Evolutionary conservation across 805 yeast genomes (phyloP), one percentile per base, ranked within the genome.

Genomic region (Cyberlindnera galapagoensis): DNA sequence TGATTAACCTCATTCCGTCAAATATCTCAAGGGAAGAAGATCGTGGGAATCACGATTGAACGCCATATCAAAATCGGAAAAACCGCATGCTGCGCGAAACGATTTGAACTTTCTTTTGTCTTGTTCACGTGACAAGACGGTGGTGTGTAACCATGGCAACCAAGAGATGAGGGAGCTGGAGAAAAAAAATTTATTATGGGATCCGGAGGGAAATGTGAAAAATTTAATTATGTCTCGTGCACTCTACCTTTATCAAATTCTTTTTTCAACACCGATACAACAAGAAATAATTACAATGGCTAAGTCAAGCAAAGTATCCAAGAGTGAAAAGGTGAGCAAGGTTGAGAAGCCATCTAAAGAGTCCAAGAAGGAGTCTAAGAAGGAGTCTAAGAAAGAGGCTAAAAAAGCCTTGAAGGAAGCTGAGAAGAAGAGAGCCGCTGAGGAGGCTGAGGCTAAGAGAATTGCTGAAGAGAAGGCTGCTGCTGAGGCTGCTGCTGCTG

Each of bases 381-480:
- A 46, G 38, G 44, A 54, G 31, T 40, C 46, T 36, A 39, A 49
- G 42, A 36, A 45, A 42, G 29, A 46, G 42, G 18, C 29, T n/a
- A 26, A 22, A 13, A 22, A 22, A 13, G 12, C 6, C 4, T 6
- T 24, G 16, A 34, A 36, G 35, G 43, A 45, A 36, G 50, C 44
- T 31, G 33, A 51, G 35, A 42, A 49, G 44, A 47, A 51, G 50
- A n/a, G n/a, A n/a, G 52, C 44, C 35, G 40, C 56, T 33, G 43
- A 52, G 46, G 47, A 54, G 46, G 55, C 44, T 25, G 46, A 51
- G 43, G 49, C 49, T 19, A 34, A 41, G 38, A 44, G 44, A 42
- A 47, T 41, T 36, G 46, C 45, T 35, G 53, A 42, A 40, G 38
- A 40, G 44, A 42, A 43, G 40, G 30, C 31, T 17, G 34, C 41